Percentiles rank a stretch among this genome's conserved stretches.
These are phyloP conservation scores for Boletus rubescentipes DNA, from an alignment of 768 basidiomycete species.

Conservation along the genomic window DNA sequence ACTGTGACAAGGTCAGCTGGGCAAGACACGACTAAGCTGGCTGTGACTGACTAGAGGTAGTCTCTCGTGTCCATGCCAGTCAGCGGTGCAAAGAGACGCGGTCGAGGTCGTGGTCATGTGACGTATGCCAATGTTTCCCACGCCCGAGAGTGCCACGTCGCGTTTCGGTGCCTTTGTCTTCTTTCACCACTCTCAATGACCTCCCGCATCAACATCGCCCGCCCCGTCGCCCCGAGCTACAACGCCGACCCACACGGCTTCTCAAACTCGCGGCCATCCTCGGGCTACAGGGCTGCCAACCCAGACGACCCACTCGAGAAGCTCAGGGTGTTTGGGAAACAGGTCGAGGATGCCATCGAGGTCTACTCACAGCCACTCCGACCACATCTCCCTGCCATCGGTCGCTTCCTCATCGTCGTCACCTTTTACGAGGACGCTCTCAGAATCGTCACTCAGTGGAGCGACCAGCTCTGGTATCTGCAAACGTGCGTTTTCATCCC, in stretches of 20 bases:
- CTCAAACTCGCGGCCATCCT: slow-evolving; percentile 64
- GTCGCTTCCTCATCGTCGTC: slow-evolving; percentile 95
- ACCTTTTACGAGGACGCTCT: slow-evolving; percentile 98
- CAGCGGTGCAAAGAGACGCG: neutral
- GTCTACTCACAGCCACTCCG: slow-evolving; percentile 90
- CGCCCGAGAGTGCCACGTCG: slow-evolving; percentile 27
- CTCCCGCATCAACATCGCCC: slow-evolving; percentile 80
- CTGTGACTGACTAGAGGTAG: slow-evolving; percentile 31
- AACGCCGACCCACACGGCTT: slow-evolving; percentile 78
- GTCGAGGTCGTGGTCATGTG: slow-evolving; percentile 22
- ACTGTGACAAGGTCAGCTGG: slow-evolving; percentile 26
- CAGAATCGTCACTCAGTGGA: slow-evolving; percentile 91
- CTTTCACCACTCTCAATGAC: slow-evolving; percentile 49
- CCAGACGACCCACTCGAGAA: slow-evolving; percentile 83
- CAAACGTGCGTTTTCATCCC: slow-evolving; percentile 66
- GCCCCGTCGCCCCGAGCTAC: slow-evolving; percentile 60
- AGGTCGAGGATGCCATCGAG: slow-evolving; percentile 90
- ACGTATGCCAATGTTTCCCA: slow-evolving; percentile 21
- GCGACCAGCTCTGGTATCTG: slow-evolving; percentile 97
- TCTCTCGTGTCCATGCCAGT: slow-evolving; percentile 16
- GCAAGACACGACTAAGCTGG: too few relatives aligned
- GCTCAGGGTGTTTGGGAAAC: slow-evolving; percentile 64
- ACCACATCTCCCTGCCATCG: slow-evolving; percentile 92
- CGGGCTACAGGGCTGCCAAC: slow-evolving; percentile 77
- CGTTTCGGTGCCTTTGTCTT: neutral